Evolutionary conservation across 1,284 basidiomycete species (phyloP).

Genomic region (Fistulinella cinereoalba): DNA sequence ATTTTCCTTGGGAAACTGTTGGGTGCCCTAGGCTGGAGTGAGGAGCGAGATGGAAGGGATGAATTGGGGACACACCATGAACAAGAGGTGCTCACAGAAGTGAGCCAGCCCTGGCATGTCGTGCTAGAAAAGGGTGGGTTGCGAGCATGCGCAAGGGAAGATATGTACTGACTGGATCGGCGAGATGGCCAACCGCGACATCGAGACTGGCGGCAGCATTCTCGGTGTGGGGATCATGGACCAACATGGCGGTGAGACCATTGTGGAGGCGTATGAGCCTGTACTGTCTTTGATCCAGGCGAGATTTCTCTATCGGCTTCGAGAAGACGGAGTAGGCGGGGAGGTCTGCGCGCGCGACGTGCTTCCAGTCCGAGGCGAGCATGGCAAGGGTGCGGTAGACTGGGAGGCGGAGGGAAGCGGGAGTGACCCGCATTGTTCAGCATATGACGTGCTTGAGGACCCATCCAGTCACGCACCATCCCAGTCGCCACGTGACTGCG

Average conservation of each 20-base stretch:
- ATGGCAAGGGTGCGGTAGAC: slow-evolving; percentile 22
- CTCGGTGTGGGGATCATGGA: slow-evolving; percentile 88
- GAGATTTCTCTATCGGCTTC: slow-evolving; percentile 71
- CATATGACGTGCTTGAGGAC: slow-evolving; percentile 13
- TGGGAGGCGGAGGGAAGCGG: slow-evolving; percentile 11
- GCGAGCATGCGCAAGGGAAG: background rate
- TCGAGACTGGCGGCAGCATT: slow-evolving; percentile 95
- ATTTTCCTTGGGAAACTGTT: slow-evolving; percentile 86
- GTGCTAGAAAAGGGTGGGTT: slow-evolving; percentile 41
- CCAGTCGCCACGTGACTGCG: background rate
- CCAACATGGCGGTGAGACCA: slow-evolving; percentile 81
- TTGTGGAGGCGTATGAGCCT: slow-evolving; percentile 84
- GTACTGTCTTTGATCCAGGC: slow-evolving; percentile 77
- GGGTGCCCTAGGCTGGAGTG: slow-evolving; percentile 57
- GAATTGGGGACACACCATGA: slow-evolving; percentile 66
- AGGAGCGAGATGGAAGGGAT: slow-evolving; percentile 1
- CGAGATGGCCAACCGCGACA: slow-evolving; percentile 92
- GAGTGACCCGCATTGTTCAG: slow-evolving; percentile 2
- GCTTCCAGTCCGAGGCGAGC: slow-evolving; percentile 21
- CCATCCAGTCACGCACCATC: slow-evolving; percentile 24
- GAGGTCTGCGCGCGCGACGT: slow-evolving; percentile 19
- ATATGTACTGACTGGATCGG: slow-evolving; percentile 74
- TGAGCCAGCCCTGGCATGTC: slow-evolving; percentile 89
- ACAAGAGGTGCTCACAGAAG: slow-evolving; percentile 94
- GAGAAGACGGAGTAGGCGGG: slow-evolving; percentile 57